phyloP scores from a whole-genome alignment of 2,329 filamentous ascomycete species.

The Huntiella savannae region DNA sequence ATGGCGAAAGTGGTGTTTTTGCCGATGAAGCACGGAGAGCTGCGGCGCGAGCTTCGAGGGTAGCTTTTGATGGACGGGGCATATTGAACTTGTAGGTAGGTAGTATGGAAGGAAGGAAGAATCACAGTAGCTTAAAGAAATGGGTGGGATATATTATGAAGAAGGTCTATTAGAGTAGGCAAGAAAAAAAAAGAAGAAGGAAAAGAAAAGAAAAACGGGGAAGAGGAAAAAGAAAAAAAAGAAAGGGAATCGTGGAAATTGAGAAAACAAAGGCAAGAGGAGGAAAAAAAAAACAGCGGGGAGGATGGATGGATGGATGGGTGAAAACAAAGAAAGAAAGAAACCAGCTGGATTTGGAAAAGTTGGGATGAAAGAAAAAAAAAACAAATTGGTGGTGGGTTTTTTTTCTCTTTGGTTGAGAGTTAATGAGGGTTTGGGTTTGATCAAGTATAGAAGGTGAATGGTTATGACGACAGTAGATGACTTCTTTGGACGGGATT shows the following conservation, averaged over 20 bases:
- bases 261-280: slow-evolving; percentile 2
- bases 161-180: neutral
- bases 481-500: too few relatives aligned
- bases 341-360: neutral
- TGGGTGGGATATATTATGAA: neutral
- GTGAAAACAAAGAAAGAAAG: slow-evolving; percentile 8
- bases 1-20: neutral
- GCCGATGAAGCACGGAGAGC: neutral
- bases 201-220: neutral
- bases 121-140: neutral
- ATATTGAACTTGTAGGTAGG: neutral
- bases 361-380: slow-evolving; percentile 5
- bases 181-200: neutral
- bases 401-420: too few relatives aligned
- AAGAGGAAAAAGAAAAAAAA: slow-evolving; percentile 3
- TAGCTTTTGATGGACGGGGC: too few relatives aligned
- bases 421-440: too few relatives aligned
- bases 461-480: too few relatives aligned
- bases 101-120: neutral
- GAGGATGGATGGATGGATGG: too few relatives aligned
- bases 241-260: neutral
- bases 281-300: slow-evolving; percentile 5
- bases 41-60: too few relatives aligned
- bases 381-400: slow-evolving; percentile 1
- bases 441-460: too few relatives aligned